Evolutionary conservation across 495 filamentous ascomycete species (phyloP).

Genomic region (Aspergillus bridgeri): DNA sequence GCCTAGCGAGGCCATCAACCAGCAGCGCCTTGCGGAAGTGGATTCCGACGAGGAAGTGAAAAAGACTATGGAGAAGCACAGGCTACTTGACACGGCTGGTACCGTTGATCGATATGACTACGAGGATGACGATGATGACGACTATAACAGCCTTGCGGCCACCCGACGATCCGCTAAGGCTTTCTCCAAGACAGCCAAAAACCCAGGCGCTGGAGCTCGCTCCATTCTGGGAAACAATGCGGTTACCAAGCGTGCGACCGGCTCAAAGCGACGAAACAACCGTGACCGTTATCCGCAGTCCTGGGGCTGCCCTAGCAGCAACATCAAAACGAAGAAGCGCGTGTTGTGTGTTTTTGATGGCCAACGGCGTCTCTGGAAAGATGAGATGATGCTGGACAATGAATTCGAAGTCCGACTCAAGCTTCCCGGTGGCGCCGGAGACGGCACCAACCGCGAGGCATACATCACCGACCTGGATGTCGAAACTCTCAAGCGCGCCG

Average conservation of each 20-base stretch:
- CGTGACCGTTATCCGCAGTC: constrained; percentile 86
- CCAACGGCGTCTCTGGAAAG: constrained; percentile 82
- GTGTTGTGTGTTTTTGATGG: constrained; percentile 93
- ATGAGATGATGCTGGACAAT: constrained; percentile 98
- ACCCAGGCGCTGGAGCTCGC: constrained; percentile 36
- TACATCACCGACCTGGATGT: constrained; percentile 95
- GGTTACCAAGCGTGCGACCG: constrained; percentile 48
- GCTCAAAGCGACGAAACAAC: constrained; percentile 72
- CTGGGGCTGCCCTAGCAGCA: constrained; percentile 86
- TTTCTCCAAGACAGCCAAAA: constrained; percentile 38
- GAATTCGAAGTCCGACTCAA: constrained; percentile 90
- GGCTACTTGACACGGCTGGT: constrained; percentile 57
- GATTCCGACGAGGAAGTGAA: constrained; percentile 78
- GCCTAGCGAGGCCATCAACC: constrained; percentile 93
- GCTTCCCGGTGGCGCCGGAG: constrained; percentile 62
- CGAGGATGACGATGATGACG: constrained; percentile 61
- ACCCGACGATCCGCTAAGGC: constrained; percentile 49
- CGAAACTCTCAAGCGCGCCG: constrained; percentile 79
- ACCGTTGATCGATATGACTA: constrained; percentile 49
- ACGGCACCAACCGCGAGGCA: constrained; percentile 50
- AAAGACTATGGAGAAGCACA: constrained; percentile 80
- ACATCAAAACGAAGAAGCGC: constrained; percentile 97
- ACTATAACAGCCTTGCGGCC: constrained; percentile 47
- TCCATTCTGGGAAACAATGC: constrained; percentile 46
- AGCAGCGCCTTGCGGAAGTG: constrained; percentile 75